Base-by-base conservation (phyloP, 2,329 filamentous ascomycete genomes). In the Aspergillus proliferans region DNA sequence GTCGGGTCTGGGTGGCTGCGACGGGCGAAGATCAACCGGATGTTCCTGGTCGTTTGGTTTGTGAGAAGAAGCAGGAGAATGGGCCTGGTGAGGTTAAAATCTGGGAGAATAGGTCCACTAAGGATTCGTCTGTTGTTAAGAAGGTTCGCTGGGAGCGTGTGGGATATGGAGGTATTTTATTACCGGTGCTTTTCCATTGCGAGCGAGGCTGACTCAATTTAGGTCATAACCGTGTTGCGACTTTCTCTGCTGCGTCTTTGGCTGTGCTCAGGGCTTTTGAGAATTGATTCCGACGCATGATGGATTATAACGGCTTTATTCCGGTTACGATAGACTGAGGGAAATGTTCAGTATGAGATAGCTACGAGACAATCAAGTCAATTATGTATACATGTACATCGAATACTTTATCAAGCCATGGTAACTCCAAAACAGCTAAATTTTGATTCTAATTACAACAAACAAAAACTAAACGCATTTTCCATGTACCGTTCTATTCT, bases 131-230 rank as follows among this genome's bases (percentile, higher is more conserved):
- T 9, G 52, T 53, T 22, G 55, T 68, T 28, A 75, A 74, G 51
- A 67, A 53, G 38, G 67, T 74, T 4, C 57, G 69, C 26, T 75
- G 72, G 72, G 69, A 74, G 48, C 67, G 69, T 45, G 65, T 74
- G 28, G 58, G 60, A 47, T 70, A 73, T 47, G 72, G 72, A 45
- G 72, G 72, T 67, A 66, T 52, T 64, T 65, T 40, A 3, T 38
- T n/a, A 15, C 9, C 44, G 6, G 47, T 39, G 6, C 28, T 2
- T 15, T 18, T 28, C 41, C 43, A 8, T 43, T 21, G 33, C 41
- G n/a, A 15, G 14, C 2, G 14, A 33, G 18, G 14, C 12, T 42
- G 33, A 28, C 40, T 42, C 3, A 30, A n/a, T 28, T n/a, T 46
- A 71, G 69, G 69, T 33, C 70, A 72, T 49, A 71, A 72, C 45